phyloP scores from a whole-genome alignment of 169 alveolate species.

The Amoebophrya sp. region DNA sequence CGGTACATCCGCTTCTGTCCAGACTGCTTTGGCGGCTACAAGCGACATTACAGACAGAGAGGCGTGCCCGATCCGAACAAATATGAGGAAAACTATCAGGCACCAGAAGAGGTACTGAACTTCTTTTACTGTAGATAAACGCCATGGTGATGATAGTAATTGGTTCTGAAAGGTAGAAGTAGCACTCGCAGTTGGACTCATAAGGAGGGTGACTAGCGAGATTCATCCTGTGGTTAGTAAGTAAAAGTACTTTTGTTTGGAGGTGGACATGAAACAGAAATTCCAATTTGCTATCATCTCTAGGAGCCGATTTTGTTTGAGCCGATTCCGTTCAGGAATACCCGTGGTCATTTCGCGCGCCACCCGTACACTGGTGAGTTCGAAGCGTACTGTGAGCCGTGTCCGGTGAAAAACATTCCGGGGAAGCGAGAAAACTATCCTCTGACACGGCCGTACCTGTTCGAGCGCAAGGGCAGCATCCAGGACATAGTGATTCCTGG shows the following conservation, averaged over 20 bases:
- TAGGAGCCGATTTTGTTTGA: no score
- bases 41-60: not conserved
- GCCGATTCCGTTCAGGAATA: not conserved
- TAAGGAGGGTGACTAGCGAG: no score
- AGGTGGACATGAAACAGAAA: no score
- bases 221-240: no score
- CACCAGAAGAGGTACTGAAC: not conserved
- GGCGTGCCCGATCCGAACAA: not conserved
- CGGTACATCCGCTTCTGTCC: not conserved
- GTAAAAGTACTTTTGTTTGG: no score
- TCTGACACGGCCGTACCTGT: not conserved
- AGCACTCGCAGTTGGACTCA: no score
- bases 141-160: no score
- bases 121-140: no score
- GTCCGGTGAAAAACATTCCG: not conserved
- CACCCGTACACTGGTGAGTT: not conserved
- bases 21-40: not conserved
- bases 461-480: not conserved
- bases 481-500: not conserved
- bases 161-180: no score
- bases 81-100: not conserved
- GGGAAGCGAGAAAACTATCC: not conserved
- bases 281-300: no score
- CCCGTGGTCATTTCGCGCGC: not conserved
- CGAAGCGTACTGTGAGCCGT: not conserved